Conservation (phyloP, 2,329 filamentous ascomycete genomes). For the Hypoxylon sp. region DNA sequence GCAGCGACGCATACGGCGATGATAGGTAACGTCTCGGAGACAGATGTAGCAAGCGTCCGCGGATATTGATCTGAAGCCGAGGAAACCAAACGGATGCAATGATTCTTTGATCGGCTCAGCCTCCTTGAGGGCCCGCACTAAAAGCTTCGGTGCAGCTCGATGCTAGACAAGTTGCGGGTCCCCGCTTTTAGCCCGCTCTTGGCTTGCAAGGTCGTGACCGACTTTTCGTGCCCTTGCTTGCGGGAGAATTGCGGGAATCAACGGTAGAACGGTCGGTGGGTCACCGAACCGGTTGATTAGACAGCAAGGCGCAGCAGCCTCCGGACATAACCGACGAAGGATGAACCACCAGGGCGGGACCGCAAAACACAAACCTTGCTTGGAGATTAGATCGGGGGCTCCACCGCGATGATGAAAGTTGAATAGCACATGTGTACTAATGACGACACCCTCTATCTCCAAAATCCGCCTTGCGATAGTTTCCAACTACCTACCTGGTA, state of each 20-base stretch:
- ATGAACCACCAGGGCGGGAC: conserved; percentile 10
- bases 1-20: not conserved
- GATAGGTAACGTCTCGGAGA: not conserved
- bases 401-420: not conserved
- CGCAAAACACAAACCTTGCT: not conserved
- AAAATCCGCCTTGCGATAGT: conserved; percentile 41
- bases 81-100: not conserved
- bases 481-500: not conserved
- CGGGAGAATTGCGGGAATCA: conserved; percentile 15
- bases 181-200: conserved; percentile 39
- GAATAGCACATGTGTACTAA: conserved; percentile 6
- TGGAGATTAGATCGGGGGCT: conserved; percentile 9
- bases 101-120: conserved; percentile 24
- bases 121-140: conserved; percentile 10
- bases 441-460: conserved; percentile 11
- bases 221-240: conserved; percentile 37
- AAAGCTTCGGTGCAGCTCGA: conserved; percentile 27
- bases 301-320: conserved; percentile 43
- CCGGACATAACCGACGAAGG: conserved; percentile 45
- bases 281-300: conserved; percentile 37
- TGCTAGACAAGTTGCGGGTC: conserved; percentile 9
- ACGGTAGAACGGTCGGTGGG: conserved; percentile 31
- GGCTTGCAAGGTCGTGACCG: conserved; percentile 38
- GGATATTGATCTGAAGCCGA: conserved; percentile 13
- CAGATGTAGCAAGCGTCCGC: not conserved